Conservation (phyloP, 129 eudicot species). For the Flaveria robusta region DNA sequence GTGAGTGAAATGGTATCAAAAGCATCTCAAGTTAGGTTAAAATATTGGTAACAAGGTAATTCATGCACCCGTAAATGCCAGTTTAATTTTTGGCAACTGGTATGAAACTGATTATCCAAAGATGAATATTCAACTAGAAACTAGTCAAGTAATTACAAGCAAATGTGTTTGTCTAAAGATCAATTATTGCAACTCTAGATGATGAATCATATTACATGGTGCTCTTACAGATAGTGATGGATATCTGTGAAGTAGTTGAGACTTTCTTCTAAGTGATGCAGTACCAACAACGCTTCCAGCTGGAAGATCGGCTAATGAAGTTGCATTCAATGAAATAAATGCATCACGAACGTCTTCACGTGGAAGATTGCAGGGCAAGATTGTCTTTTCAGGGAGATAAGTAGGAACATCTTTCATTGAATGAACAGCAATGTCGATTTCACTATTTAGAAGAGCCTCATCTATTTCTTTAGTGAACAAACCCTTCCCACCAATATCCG, state of each 20-base stretch:
- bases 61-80: not conserved
- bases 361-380: conserved; percentile 89
- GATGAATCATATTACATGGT: not conserved
- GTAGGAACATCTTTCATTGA: conserved; percentile 99
- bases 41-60: not conserved
- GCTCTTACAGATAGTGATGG: conserved; percentile 72
- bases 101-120: not conserved
- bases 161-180: not conserved
- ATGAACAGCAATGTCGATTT: conserved; percentile 95
- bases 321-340: conserved; percentile 71
- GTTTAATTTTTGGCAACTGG: not conserved
- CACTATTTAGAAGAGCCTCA: conserved; percentile 82
- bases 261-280: conserved; percentile 90
- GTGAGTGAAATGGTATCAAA: not conserved
- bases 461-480: conserved; percentile 94
- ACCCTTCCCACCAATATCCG: conserved; percentile 98
- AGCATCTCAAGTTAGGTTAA: not conserved
- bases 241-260: conserved; percentile 84
- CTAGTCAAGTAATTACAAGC: not conserved
- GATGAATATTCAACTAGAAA: not conserved
- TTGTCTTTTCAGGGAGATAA: conserved; percentile 86
- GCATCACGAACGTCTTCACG: conserved; percentile 98
- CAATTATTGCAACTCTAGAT: not conserved
- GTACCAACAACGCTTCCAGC: conserved; percentile 89
- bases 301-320: conserved; percentile 80